A percentile compares a stretch with the other conserved stretches of the same genome.
Evolutionary conservation across 164 flowering plant genomes (phyloP).

Genomic region (Magnolia changhungtana): DNA sequence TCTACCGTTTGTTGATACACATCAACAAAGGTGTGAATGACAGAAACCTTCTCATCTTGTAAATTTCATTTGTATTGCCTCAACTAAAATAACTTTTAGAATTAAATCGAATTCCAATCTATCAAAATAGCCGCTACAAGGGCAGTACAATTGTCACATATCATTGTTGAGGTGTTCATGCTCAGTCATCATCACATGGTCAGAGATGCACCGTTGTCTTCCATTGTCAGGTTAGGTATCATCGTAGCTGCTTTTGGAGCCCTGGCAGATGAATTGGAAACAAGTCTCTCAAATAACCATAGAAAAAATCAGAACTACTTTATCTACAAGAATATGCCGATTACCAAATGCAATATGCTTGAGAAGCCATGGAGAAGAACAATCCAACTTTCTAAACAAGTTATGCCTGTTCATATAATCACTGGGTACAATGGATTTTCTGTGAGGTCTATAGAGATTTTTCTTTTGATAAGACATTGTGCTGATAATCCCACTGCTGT

Average conservation of each 20-base stretch:
- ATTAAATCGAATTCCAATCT: neutral
- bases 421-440: too few species aligned
- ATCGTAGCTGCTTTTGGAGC: constrained; percentile 83
- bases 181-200: constrained; percentile 35
- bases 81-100: neutral
- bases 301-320: neutral
- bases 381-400: too few species aligned
- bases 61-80: neutral
- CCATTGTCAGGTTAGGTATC: constrained; percentile 75
- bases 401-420: too few species aligned
- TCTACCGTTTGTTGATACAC: neutral
- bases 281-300: neutral
- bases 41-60: too few species aligned
- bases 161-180: neutral
- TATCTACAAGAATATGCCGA: neutral
- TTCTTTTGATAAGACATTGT: too few species aligned
- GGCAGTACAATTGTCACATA: neutral
- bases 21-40: neutral
- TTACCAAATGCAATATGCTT: neutral
- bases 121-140: neutral
- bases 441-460: too few species aligned
- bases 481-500: too few species aligned
- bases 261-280: constrained; percentile 33
- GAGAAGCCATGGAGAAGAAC: neutral
- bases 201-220: constrained; percentile 90